Percentiles rank a stretch among this genome's conserved stretches.
Conservation (phyloP, 108 stramenopile species). For the Cyclotella kingstonii region DNA sequence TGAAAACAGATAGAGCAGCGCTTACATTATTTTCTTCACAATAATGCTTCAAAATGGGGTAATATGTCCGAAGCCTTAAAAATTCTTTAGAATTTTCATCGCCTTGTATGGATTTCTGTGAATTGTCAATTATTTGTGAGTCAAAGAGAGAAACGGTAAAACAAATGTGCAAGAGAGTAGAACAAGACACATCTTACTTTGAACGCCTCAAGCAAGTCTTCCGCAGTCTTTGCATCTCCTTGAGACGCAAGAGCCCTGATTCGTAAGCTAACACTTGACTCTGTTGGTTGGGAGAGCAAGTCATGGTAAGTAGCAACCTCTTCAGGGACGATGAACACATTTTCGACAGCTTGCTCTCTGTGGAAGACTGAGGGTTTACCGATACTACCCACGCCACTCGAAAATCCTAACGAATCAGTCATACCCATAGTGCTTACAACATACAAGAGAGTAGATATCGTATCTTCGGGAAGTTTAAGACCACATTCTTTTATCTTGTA, state of each 20-base stretch:
- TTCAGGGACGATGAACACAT: conserved; percentile 27
- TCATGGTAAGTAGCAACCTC: conserved; percentile 50
- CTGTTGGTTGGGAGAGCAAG: conserved; percentile 33
- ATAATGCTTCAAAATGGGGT: conserved; percentile 66
- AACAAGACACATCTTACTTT: conserved; percentile 3
- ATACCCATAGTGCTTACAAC: conserved; percentile 39
- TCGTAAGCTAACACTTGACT: conserved; percentile 36
- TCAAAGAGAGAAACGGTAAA: not conserved
- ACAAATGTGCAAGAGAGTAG: not conserved
- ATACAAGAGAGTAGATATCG: conserved; percentile 30
- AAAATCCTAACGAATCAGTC: conserved; percentile 21
- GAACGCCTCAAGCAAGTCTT: conserved; percentile 39
- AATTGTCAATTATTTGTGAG: not conserved
- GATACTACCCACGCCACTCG: not conserved
- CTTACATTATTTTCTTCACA: conserved; percentile 55
- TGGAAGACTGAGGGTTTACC: not conserved
- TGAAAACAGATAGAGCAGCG: conserved; percentile 60
- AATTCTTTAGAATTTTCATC: conserved; percentile 37
- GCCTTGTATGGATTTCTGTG: conserved; percentile 18
- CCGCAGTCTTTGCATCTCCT: conserved; percentile 40
- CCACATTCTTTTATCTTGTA: conserved; percentile 47
- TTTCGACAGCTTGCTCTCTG: conserved; percentile 10
- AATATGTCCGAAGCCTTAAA: conserved; percentile 70
- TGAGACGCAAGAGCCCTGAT: conserved; percentile 40
- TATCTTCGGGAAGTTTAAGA: conserved; percentile 18